Evolutionary conservation across 2,329 filamentous ascomycete genomes (phyloP).

Genomic region (Fusarium tuaranense): DNA sequence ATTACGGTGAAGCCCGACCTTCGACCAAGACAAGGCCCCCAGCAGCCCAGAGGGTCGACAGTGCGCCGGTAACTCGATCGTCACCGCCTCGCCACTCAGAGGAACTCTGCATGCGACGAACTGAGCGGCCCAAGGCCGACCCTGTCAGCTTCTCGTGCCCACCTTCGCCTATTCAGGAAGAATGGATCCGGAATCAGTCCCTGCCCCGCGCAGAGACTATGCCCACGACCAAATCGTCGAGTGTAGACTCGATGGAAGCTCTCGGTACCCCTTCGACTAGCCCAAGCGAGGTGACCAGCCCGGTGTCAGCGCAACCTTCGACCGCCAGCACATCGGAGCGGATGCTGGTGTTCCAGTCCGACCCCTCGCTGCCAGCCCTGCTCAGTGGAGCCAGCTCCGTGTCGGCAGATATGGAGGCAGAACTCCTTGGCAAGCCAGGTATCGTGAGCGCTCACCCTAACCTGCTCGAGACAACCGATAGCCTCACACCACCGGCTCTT

Average conservation of each 20-base stretch:
- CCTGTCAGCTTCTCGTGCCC: conserved; percentile 54
- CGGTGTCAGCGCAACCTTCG: conserved; percentile 56
- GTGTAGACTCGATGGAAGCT: conserved; percentile 62
- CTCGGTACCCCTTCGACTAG: conserved; percentile 66
- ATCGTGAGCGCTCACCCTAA: conserved; percentile 56
- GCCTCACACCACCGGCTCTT: conserved; percentile 65
- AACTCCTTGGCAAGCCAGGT: conserved; percentile 65
- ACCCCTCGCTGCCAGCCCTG: conserved; percentile 72
- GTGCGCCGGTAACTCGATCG: conserved; percentile 32
- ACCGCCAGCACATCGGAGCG: conserved; percentile 58
- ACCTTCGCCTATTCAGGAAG: conserved; percentile 59
- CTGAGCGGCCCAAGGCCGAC: conserved; percentile 19
- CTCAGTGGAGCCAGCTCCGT: conserved; percentile 74
- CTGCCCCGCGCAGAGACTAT: conserved; percentile 55
- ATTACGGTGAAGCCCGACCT: conserved; percentile 46
- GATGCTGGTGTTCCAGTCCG: conserved; percentile 68
- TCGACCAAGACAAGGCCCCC: conserved; percentile 58
- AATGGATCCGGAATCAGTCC: conserved; percentile 45
- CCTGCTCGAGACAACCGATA: conserved; percentile 64
- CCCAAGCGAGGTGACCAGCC: conserved; percentile 65
- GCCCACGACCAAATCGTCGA: conserved; percentile 62
- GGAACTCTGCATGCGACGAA: conserved; percentile 20
- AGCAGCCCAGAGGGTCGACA: conserved; percentile 59
- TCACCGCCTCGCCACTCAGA: conserved; percentile 30
- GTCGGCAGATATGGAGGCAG: conserved; percentile 71